A percentile compares a stretch with the other conserved stretches of the same genome.
Evolutionary conservation across 2,329 filamentous ascomycete species (phyloP).

Genomic region (Xylaria sp.): DNA sequence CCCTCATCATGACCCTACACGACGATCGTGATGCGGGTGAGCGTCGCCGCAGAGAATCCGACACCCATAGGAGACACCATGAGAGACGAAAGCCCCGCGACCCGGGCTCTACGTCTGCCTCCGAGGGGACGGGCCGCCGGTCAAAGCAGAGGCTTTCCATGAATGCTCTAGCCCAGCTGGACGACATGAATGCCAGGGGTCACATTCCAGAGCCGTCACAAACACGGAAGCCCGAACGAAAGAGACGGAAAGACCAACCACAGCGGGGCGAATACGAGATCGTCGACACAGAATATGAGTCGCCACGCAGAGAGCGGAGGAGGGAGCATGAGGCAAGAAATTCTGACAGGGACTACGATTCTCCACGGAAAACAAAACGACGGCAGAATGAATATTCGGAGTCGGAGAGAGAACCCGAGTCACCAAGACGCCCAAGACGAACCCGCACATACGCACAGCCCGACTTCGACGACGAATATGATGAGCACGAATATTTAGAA

Average conservation of each 20-base stretch:
- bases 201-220: constrained; percentile 49
- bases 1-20: constrained; percentile 48
- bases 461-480: constrained; percentile 37
- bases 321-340: constrained; percentile 34
- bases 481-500: constrained; percentile 31
- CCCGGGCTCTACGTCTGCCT: constrained; percentile 46
- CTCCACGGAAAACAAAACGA: constrained; percentile 39
- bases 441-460: constrained; percentile 33
- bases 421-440: constrained; percentile 38
- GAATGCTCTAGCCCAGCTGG: constrained; percentile 72
- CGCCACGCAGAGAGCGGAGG: constrained; percentile 40
- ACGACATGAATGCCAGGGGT: constrained; percentile 66
- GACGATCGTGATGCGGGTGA: constrained; percentile 42
- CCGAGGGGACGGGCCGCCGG: constrained; percentile 49
- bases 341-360: constrained; percentile 42
- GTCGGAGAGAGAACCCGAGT: constrained; percentile 41
- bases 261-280: constrained; percentile 42
- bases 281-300: constrained; percentile 48
- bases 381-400: constrained; percentile 38
- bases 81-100: constrained; percentile 51
- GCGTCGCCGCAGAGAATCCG: constrained; percentile 44
- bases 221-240: constrained; percentile 55
- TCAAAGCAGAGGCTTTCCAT: constrained; percentile 53
- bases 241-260: constrained; percentile 49
- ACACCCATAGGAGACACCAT: constrained; percentile 49